These are phyloP conservation scores for Dryas octopetala DNA, from an alignment of 306 rosid species.

Conservation along the genomic window DNA sequence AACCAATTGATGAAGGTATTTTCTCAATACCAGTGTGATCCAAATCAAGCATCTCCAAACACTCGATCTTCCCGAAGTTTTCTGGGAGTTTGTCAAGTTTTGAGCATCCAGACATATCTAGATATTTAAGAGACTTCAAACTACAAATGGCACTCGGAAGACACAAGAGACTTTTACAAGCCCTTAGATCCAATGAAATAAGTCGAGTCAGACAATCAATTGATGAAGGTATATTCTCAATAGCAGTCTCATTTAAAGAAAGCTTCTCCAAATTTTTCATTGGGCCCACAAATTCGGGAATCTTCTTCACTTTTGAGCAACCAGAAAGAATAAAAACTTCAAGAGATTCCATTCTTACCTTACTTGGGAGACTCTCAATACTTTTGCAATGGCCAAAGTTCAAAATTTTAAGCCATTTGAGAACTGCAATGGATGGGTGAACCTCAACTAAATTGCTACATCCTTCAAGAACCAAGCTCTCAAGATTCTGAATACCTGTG, in stretches of 20 bases:
- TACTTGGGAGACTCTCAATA: slow-evolving; percentile 7
- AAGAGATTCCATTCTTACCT: slow-evolving; percentile 1
- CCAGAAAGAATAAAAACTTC: neutral
- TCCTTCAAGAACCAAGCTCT: neutral
- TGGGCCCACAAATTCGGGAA: slow-evolving; percentile 14
- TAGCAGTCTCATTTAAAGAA: neutral
- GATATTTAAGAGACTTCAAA: slow-evolving; percentile 3
- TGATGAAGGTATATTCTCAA: slow-evolving; percentile 10
- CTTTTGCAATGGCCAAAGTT: neutral
- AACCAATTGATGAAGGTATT: too few species aligned
- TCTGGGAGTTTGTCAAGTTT: neutral
- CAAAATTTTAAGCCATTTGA: neutral
- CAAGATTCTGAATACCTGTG: slow-evolving; percentile 8
- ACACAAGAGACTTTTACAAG: neutral
- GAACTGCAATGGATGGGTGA: slow-evolving; percentile 12
- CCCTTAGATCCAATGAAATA: neutral
- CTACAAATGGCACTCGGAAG: neutral
- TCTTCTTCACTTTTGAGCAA: slow-evolving; percentile 9
- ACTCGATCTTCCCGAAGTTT: neutral
- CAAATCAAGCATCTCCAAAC: slow-evolving; percentile 6
- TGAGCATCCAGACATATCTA: neutral
- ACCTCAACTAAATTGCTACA: slow-evolving; percentile 19
- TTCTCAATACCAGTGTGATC: neutral
- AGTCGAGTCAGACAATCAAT: neutral
- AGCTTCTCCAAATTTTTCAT: neutral